Evolutionary conservation across 129 eudicot species (phyloP), one percentile per base, ranked within the genome.

Genomic region (Chrysanthemum lavandulifolium): DNA sequence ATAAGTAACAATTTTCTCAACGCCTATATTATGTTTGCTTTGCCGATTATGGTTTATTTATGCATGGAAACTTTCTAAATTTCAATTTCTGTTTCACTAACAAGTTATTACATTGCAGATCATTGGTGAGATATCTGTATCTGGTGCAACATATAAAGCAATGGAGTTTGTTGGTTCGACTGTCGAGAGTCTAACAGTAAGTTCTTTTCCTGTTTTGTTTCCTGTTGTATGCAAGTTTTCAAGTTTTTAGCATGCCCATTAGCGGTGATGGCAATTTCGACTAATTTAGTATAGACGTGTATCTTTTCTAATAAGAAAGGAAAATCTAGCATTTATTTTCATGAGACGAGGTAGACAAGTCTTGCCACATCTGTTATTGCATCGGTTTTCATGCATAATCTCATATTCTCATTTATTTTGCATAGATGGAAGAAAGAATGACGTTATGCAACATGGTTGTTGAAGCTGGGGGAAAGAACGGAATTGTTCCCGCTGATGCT

Each of bases 361-460:
- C 8, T 36, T 6, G 9, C 8, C 6, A 5, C 8, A 36, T 4
- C 0, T 33, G 3, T 0, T 36, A 36, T 36, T 36, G 8, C 5
- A 36, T 36, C 43, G 43, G 5, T 36, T 36, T 36, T 5, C 43
- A 6, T 6, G 43, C 5, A 56, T 56, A 2, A 56, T 14, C 21
- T 57, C 18, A 4, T 55, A 54, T 55, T 55, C 1, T 13, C 31
- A 4, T 57, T 10, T 72, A 65, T 53, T 47, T n/a, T 65, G 10
- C 16, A 75, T 60, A 95, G 99, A 90, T 95, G 99, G 97, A 95
- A 82, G 99, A 95, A 71, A 88, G 99, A 80, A 95, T 95, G 99
- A 95, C 99, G 65, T 86, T 95, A 74, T 95, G 99, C 97, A 95
- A 86, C 86, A 95, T 95, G 99, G 99, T 88, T 64, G 82, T 90